phyloP scores from a whole-genome alignment of 345 rosid genomes.

The Ceriops tagal region DNA sequence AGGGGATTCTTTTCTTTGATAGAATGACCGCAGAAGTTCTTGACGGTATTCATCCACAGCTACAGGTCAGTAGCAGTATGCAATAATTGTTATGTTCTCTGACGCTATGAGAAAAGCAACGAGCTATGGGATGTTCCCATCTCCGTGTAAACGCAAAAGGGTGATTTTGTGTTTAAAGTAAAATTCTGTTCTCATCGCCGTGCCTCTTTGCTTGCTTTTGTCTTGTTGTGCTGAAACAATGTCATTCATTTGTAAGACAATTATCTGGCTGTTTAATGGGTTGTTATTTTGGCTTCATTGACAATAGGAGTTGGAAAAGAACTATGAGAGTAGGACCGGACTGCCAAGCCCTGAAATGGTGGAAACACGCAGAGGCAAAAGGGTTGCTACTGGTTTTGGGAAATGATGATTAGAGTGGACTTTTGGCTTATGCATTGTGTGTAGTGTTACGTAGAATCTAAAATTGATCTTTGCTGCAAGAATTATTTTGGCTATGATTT shows the following conservation, averaged over 20 bases:
- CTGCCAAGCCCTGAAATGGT: constrained; percentile 71
- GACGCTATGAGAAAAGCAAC: background rate
- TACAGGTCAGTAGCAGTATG: constrained; percentile 54
- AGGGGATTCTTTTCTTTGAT: constrained; percentile 89
- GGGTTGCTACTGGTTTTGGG: constrained; percentile 83
- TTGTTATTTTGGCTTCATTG: background rate
- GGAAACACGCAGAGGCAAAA: constrained; percentile 47
- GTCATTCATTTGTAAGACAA: background rate
- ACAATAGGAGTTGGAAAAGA: constrained; percentile 69
- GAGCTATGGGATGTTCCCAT: background rate
- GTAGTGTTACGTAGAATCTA: too few species aligned
- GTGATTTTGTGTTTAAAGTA: background rate
- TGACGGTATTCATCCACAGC: constrained; percentile 50
- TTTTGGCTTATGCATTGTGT: constrained; percentile 14
- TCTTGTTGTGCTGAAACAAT: background rate
- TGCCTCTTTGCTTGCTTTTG: background rate
- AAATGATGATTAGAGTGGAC: constrained; percentile 39
- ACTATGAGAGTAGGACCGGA: constrained; percentile 75
- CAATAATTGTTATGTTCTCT: background rate
- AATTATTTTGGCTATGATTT: too few species aligned
- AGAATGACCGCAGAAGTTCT: constrained; percentile 84
- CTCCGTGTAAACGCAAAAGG: background rate
- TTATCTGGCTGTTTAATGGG: background rate
- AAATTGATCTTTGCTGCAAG: too few species aligned
- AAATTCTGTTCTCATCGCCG: background rate